Evolutionary conservation across 2,329 filamentous ascomycete species (phyloP).

Genomic region (Nothophoma quercina): DNA sequence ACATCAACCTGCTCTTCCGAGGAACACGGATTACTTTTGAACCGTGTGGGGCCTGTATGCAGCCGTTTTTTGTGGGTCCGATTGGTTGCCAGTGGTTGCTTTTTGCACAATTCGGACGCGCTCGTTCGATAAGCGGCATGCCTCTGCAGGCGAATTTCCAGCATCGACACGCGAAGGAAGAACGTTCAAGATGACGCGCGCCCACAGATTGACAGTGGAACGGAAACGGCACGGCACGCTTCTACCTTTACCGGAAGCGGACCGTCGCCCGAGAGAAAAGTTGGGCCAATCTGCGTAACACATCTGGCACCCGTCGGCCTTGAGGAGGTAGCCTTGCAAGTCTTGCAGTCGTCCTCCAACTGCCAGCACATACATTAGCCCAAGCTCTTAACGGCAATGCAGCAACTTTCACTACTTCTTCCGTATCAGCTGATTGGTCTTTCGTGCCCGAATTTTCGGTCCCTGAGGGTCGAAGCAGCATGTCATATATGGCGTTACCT

Average conservation of each 20-base stretch:
- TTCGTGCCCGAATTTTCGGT: slow-evolving; percentile 28
- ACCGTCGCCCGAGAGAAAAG: slow-evolving; percentile 25
- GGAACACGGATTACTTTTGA: slow-evolving; percentile 14
- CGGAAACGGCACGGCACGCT: slow-evolving; percentile 45
- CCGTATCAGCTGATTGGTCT: slow-evolving; percentile 36
- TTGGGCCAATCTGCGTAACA: slow-evolving; percentile 38
- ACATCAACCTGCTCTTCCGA: slow-evolving; percentile 23
- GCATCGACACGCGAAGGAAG: slow-evolving; percentile 29
- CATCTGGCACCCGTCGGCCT: slow-evolving; percentile 39
- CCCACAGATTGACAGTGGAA: slow-evolving; percentile 27
- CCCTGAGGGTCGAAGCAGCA: slow-evolving; percentile 30
- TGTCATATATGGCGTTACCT: slow-evolving; percentile 42
- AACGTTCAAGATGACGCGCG: slow-evolving; percentile 34
- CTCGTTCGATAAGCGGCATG: slow-evolving; percentile 24
- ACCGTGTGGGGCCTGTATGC: slow-evolving; percentile 10
- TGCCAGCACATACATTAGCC: slow-evolving; percentile 43
- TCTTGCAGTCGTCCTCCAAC: slow-evolving; percentile 31
- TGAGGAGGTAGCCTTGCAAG: slow-evolving; percentile 36
- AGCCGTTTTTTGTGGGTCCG: slow-evolving; percentile 22
- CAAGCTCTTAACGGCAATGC: slow-evolving; percentile 36
- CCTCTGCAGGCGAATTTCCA: slow-evolving; percentile 24
- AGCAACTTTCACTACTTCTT: slow-evolving; percentile 24
- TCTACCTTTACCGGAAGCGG: slow-evolving; percentile 35
- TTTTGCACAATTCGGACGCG: slow-evolving; percentile 12
- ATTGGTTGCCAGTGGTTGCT: slow-evolving; percentile 18